Base-by-base conservation (phyloP, 2,329 filamentous ascomycete genomes). In the Aspergillus intermedius region DNA sequence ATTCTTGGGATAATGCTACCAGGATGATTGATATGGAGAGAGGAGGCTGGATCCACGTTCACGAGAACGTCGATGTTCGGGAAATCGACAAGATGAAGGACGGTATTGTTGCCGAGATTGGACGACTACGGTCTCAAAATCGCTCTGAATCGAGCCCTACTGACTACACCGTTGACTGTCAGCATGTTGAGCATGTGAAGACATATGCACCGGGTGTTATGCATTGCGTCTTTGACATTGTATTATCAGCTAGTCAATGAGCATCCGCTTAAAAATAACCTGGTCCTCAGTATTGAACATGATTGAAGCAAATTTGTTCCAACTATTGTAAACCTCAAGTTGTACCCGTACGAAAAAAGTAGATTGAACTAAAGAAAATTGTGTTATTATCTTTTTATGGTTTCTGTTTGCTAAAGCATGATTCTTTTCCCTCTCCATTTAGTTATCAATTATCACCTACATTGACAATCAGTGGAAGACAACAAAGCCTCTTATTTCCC, bases 171-270 rank as follows among this genome's bases (percentile, higher is more conserved):
- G 59, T 65, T 10, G 54, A 56, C 17, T 66, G 75, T 54, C 66
- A 69, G 10, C 68, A 77, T 56, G 63, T 77, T 40, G 73, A 77
- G 55, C 64, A 66, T 48, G 78, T 83, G 42, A 83, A 83, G 65
- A 80, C 76, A 45, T 83, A 80, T 66, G 79, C 79, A 32, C 80
- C 81, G 4, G 80, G 80, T 1, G 76, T 83, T 2, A 73, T 79
- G 67, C 80, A 83, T 66, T 80, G 74, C 54, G 79, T 83, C n/a
- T 73, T 82, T 58, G 80, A 83, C 62, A 71, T 83, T n/a, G 49
- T 53, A 41, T 39, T 70, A 37, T 28, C 22, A 23, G 22, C 4
- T 23, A 25, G 23, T 25, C 23, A 25, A 25, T 51, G 23, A 25
- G 23, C 1, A 25, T 25, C 23, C 23, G 17, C 17, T 19, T 19